Evolutionary conservation across 257 asterid genomes (phyloP), one percentile per base, ranked within the genome.

Genomic region (Solanum lignicaule): DNA sequence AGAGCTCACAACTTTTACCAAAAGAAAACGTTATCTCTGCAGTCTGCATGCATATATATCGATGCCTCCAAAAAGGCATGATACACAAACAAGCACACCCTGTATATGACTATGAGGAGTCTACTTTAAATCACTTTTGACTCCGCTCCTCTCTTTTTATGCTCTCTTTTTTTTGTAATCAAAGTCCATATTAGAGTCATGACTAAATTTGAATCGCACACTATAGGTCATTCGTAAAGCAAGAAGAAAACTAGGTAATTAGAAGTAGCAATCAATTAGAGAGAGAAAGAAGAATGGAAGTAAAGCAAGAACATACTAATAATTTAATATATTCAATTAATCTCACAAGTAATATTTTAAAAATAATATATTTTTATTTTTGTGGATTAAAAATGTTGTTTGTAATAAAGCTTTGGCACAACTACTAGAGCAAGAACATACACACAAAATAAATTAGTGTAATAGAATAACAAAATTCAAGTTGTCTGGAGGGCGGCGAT

Each of bases 11-110:
- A 5, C 41, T 48, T 81, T 81, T 81, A 9, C 39, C 27, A 33
- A 81, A 81, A 81, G 41, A 46, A 48, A 27, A 14, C 33, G 5
- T 79, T 43, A 43, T 79, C 85, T 52, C 62, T 52, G 62, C 62
- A 52, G 62, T 27, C 85, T 78, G 84, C 84, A 78, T 25, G 27
- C 25, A 9, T 62, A n/a, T 23, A n/a, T 58, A 58, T 58, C 3
- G 84, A 25, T 78, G 62, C 65, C 62, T 79, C 10, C 66, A 79
- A 55, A 55, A 55, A 79, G 84, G 23, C 65, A 79, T 79, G n/a
- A 39, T 15, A 39, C 11, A 41, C 65, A 55, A 55, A 55, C 58
- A 48, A 15, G 58, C 20, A 25, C 39, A 31, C 55, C 81, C 15
- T 62, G 25, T 62, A 5, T 16, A 32, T 31, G 43, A 31, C 13